These are phyloP conservation scores for Hypericum perforatum DNA, from an alignment of 345 rosid genomes.

Conservation along the genomic window DNA sequence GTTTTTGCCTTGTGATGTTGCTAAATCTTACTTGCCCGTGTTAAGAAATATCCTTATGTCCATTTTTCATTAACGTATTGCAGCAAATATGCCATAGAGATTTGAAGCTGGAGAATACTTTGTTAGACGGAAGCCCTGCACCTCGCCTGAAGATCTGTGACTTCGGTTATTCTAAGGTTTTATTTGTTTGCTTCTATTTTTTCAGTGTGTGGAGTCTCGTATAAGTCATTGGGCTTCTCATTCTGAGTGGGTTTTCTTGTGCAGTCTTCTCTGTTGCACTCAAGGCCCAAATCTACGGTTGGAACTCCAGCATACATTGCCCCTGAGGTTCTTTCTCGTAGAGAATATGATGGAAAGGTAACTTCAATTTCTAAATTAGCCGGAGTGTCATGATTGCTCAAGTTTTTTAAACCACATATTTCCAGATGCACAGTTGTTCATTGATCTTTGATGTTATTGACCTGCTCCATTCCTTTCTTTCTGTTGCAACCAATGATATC, in stretches of 20 bases:
- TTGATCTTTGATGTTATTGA: too few relatives aligned
- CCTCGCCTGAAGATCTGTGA: slow-evolving; percentile 3
- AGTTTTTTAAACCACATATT: too few relatives aligned
- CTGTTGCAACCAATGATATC: too few relatives aligned
- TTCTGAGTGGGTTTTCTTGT: background rate
- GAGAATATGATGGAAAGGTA: slow-evolving; percentile 8
- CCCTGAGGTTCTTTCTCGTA: slow-evolving; percentile 5
- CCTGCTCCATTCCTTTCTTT: too few relatives aligned
- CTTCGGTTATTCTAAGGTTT: slow-evolving; percentile 4
- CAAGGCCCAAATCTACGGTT: slow-evolving; percentile 5
- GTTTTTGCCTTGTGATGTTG: background rate
- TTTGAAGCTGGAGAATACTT: slow-evolving; percentile 4
- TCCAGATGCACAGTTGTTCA: too few relatives aligned
- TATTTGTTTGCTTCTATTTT: background rate
- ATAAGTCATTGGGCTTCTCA: background rate
- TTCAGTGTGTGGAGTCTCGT: background rate
- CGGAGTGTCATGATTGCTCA: too few relatives aligned
- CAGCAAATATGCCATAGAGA: slow-evolving; percentile 7
- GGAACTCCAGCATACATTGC: slow-evolving; percentile 6
- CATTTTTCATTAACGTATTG: background rate
- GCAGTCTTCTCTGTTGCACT: slow-evolving; percentile 2
- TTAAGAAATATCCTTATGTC: background rate
- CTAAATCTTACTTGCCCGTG: background rate
- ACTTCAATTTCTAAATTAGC: background rate
- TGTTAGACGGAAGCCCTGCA: slow-evolving; percentile 4